Conservation (phyloP, 306 rosid species). For the Clitoria ternatea region DNA sequence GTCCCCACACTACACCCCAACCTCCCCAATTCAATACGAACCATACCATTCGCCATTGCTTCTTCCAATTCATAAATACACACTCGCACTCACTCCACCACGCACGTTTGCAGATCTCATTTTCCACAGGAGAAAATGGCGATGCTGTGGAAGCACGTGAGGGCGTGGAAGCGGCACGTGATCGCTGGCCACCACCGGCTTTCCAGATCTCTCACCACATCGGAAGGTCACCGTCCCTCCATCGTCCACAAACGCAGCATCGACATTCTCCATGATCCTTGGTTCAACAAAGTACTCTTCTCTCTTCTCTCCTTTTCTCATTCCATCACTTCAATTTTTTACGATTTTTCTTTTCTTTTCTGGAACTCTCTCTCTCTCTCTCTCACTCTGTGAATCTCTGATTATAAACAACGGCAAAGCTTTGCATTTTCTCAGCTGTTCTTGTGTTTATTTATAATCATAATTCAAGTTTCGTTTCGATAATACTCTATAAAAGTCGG, state of each 20-base stretch:
- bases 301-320: background rate
- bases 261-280: conserved; percentile 96
- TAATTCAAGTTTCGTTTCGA: too few species aligned
- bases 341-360: background rate
- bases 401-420: too few species aligned
- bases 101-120: too few species aligned
- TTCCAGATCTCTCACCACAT: conserved; percentile 66
- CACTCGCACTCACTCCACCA: too few species aligned
- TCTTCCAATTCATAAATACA: too few species aligned
- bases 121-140: conserved; percentile 26
- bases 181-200: conserved; percentile 4
- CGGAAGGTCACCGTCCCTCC: conserved; percentile 80
- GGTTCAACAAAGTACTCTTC: conserved; percentile 82
- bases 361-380: too few species aligned
- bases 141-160: conserved; percentile 52
- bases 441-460: too few species aligned
- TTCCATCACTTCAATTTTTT: background rate
- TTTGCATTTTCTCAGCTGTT: too few species aligned
- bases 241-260: conserved; percentile 91
- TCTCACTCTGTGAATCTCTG: too few species aligned
- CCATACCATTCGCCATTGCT: too few species aligned
- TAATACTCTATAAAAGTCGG: too few species aligned
- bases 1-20: conserved; percentile 5
- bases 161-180: conserved; percentile 41
- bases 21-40: background rate